phyloP scores from a whole-genome alignment of 495 filamentous ascomycete genomes.

The Lasiosphaeria miniovina region DNA sequence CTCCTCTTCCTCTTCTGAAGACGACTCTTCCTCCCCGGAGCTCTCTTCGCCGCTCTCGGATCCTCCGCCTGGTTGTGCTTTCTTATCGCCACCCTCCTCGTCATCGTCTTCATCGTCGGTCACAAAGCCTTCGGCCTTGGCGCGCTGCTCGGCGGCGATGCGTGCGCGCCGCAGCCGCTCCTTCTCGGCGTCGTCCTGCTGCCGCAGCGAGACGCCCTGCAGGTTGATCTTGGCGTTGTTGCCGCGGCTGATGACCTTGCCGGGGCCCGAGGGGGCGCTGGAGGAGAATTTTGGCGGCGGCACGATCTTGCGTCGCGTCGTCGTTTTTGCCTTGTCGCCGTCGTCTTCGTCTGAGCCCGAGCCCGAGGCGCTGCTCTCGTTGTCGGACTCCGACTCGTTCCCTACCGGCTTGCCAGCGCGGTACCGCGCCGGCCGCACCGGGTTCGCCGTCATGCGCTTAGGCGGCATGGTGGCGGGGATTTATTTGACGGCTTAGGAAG shows the following conservation, averaged over 20 bases:
- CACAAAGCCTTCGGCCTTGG: conserved; percentile 72
- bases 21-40: conserved; percentile 52
- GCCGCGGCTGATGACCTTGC: conserved; percentile 53
- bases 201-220: conserved; percentile 43
- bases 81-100: conserved; percentile 23
- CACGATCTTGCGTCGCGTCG: conserved; percentile 40
- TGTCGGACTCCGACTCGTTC: conserved; percentile 62
- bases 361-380: background rate
- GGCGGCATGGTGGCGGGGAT: conserved; percentile 61
- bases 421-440: conserved; percentile 75
- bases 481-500: no score
- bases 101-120: conserved; percentile 54
- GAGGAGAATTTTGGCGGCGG: conserved; percentile 54
- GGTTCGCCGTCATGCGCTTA: conserved; percentile 95
- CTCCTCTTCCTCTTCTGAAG: conserved; percentile 40
- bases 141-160: conserved; percentile 43
- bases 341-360: conserved; percentile 56
- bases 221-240: conserved; percentile 68
- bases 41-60: conserved; percentile 46
- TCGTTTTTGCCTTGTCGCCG: conserved; percentile 44
- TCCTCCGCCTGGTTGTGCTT: conserved; percentile 5
- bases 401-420: conserved; percentile 78
- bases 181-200: conserved; percentile 44
- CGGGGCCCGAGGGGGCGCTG: conserved; percentile 49
- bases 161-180: conserved; percentile 38